Evolutionary conservation across 495 filamentous ascomycete species (phyloP).

Genomic region (Xylaria castorea): DNA sequence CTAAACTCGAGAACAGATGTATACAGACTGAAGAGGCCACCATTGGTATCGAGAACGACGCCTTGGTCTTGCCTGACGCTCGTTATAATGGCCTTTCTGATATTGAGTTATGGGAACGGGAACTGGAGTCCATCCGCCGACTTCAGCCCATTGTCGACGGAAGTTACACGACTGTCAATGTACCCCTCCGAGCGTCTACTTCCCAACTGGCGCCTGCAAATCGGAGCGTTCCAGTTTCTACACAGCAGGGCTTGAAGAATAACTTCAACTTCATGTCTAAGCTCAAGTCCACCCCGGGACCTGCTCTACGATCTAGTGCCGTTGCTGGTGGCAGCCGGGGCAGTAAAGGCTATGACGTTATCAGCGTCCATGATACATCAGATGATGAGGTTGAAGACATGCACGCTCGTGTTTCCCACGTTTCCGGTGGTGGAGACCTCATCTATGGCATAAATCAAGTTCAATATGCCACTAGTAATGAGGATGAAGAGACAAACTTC

Average conservation of each 20-base stretch:
- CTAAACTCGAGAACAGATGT: background rate
- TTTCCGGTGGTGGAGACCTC: background rate
- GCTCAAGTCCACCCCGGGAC: background rate
- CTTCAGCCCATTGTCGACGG: background rate
- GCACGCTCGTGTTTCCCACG: background rate
- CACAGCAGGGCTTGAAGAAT: background rate
- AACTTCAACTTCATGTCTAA: background rate
- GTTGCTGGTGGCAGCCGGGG: background rate
- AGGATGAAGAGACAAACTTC: background rate
- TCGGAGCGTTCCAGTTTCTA: background rate
- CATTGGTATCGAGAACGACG: background rate
- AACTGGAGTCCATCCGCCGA: conserved; percentile 21
- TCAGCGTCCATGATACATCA: background rate
- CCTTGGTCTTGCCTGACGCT: background rate
- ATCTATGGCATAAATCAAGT: background rate
- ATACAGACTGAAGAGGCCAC: background rate
- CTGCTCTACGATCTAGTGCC: background rate
- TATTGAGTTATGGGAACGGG: conserved; percentile 14
- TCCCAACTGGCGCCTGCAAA: background rate
- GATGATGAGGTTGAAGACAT: conserved; percentile 5
- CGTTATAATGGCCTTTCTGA: background rate
- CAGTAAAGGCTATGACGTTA: background rate
- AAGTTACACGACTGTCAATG: background rate
- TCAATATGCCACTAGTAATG: background rate
- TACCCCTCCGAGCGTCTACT: conserved; percentile 3